phyloP scores from a whole-genome alignment of 2,329 filamentous ascomycete genomes.

The Fusarium devonianum region DNA sequence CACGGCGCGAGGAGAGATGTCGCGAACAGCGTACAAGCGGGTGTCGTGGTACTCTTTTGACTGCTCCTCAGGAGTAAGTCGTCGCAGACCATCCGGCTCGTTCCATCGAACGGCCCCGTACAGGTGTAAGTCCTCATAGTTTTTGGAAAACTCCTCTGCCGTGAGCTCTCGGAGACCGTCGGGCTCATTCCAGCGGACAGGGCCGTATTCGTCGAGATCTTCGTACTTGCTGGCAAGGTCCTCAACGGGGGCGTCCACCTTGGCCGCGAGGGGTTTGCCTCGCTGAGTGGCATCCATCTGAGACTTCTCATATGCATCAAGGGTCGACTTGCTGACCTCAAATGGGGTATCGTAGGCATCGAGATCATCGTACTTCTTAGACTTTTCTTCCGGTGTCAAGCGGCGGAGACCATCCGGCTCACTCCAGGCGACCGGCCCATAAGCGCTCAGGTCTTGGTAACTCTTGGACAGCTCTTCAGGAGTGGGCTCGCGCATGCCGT shows the following conservation, averaged over 20 bases:
- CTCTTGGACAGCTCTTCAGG: conserved; percentile 47
- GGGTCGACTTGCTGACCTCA: conserved; percentile 43
- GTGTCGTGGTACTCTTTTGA: conserved; percentile 52
- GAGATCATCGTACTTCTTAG: conserved; percentile 47
- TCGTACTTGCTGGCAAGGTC: conserved; percentile 47
- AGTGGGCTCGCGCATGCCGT: conserved; percentile 42
- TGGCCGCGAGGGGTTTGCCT: conserved; percentile 48
- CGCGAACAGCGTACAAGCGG: conserved; percentile 44
- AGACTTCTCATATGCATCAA: conserved; percentile 40
- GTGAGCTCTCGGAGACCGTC: conserved; percentile 49
- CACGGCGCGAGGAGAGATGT: conserved; percentile 19
- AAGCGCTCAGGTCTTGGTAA: conserved; percentile 53
- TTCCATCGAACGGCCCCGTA: conserved; percentile 49
- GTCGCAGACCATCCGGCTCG: conserved; percentile 46
- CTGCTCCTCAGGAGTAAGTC: conserved; percentile 45
- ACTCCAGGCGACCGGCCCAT: conserved; percentile 44
- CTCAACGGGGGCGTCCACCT: conserved; percentile 43
- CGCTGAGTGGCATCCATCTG: conserved; percentile 43
- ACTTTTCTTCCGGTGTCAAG: conserved; percentile 41
- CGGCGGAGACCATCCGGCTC: conserved; percentile 44
- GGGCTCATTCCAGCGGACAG: conserved; percentile 49
- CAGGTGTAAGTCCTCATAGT: conserved; percentile 50
- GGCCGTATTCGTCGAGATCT: conserved; percentile 52
- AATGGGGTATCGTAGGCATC: conserved; percentile 47
- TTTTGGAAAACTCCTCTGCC: conserved; percentile 46